Percentiles rank a stretch among this genome's conserved stretches.
Conservation (phyloP, 1,139 yeast species). For the Fermentozyma sake region DNA sequence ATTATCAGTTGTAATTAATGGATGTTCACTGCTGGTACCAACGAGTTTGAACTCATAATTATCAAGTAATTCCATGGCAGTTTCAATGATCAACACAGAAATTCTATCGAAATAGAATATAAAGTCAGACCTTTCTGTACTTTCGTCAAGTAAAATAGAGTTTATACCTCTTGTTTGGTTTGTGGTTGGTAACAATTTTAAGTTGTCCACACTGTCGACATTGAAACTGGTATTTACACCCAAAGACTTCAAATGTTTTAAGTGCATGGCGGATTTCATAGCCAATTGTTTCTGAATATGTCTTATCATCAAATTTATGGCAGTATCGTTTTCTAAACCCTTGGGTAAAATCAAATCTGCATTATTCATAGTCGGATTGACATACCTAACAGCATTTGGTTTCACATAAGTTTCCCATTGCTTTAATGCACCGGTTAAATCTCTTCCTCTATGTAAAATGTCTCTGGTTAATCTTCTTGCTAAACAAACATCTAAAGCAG, state of each 20-base stretch:
- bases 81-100: constrained; percentile 62
- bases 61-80: constrained; percentile 51
- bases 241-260: constrained; percentile 52
- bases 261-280: constrained; percentile 61
- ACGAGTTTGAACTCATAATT: constrained; percentile 21
- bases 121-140: constrained; percentile 67
- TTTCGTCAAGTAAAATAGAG: constrained; percentile 57
- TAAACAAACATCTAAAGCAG: constrained; percentile 87
- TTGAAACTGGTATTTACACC: constrained; percentile 39
- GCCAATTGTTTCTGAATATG: constrained; percentile 74
- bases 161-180: constrained; percentile 72
- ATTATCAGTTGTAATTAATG: no score
- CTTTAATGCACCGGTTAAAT: constrained; percentile 69
- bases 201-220: constrained; percentile 23
- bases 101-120: constrained; percentile 82
- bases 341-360: constrained; percentile 90
- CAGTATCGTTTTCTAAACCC: constrained; percentile 78
- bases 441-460: constrained; percentile 80
- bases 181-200: constrained; percentile 46
- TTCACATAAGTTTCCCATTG: constrained; percentile 93
- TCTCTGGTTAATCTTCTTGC: constrained; percentile 86
- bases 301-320: constrained; percentile 71
- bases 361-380: constrained; percentile 70
- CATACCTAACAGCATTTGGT: constrained; percentile 78
- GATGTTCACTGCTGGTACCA: constrained; percentile 21